phyloP scores from a whole-genome alignment of 768 basidiomycete species.

The Clavaria fumosa region DNA sequence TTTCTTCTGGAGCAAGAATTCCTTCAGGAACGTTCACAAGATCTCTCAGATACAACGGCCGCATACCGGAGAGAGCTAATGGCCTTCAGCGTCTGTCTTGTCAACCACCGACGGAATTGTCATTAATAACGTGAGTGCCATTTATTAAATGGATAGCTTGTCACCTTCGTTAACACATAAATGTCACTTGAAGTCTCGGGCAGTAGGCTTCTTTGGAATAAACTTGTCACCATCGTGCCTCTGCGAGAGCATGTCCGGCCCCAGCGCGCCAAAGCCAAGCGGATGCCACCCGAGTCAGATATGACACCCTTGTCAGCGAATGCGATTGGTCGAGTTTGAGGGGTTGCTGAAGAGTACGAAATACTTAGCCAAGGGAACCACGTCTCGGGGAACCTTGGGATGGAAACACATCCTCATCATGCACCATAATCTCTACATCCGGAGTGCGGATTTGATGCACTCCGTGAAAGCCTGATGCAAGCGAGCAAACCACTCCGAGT shows the following conservation, averaged over 20 bases:
- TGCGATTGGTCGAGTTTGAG: constrained; percentile 41
- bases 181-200: not conserved
- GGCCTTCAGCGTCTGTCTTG: constrained; percentile 83
- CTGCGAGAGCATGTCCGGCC: constrained; percentile 31
- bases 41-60: constrained; percentile 7
- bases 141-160: not conserved
- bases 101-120: constrained; percentile 81
- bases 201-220: too few relatives aligned
- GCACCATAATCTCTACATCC: constrained; percentile 54
- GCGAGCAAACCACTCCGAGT: not conserved
- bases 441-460: constrained; percentile 49
- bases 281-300: constrained; percentile 82
- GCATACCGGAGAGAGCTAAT: constrained; percentile 52
- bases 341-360: constrained; percentile 41
- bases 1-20: constrained; percentile 64
- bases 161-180: too few relatives aligned
- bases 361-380: constrained; percentile 15
- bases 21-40: constrained; percentile 56
- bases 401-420: constrained; percentile 45
- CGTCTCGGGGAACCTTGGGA: constrained; percentile 61
- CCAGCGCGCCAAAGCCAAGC: constrained; percentile 76
- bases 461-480: constrained; percentile 45
- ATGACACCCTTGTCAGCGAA: constrained; percentile 84
- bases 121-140: constrained; percentile 76
- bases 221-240: too few relatives aligned